Percentiles rank a stretch among this genome's conserved stretches.
Conservation (phyloP, 257 asterid species). For the Anisodus tanguticus region DNA sequence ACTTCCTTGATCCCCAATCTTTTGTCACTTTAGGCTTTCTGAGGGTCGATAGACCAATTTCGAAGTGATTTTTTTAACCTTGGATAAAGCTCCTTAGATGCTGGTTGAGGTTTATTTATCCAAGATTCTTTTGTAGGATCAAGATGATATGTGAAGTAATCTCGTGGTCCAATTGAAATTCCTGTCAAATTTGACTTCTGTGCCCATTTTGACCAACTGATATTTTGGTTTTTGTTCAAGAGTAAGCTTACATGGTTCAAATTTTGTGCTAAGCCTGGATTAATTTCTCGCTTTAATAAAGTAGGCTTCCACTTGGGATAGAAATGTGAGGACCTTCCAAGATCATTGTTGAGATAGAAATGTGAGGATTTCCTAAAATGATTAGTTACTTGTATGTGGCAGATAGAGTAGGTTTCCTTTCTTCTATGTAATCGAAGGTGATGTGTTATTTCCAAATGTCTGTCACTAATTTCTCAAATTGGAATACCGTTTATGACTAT, state of each 20-base stretch:
- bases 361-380: neutral
- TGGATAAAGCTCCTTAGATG: slow-evolving; percentile 1
- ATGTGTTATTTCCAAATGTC: neutral
- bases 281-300: neutral
- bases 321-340: neutral
- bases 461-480: neutral
- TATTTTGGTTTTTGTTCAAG: neutral
- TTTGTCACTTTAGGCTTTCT: neutral
- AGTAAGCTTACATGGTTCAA: neutral
- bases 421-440: neutral
- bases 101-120: neutral
- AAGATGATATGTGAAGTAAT: slow-evolving; percentile 2
- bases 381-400: neutral
- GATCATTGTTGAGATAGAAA: neutral
- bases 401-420: slow-evolving; percentile 8
- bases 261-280: neutral
- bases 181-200: slow-evolving; percentile 7
- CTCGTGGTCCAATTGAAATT: neutral
- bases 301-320: neutral
- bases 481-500: neutral
- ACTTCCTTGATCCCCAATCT: neutral
- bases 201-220: neutral
- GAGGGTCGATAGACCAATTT: neutral
- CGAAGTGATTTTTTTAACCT: neutral
- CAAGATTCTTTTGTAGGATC: neutral